These are phyloP conservation scores for Neospermospora avenae DNA, from an alignment of 2,329 filamentous ascomycete genomes.

Conservation along the genomic window DNA sequence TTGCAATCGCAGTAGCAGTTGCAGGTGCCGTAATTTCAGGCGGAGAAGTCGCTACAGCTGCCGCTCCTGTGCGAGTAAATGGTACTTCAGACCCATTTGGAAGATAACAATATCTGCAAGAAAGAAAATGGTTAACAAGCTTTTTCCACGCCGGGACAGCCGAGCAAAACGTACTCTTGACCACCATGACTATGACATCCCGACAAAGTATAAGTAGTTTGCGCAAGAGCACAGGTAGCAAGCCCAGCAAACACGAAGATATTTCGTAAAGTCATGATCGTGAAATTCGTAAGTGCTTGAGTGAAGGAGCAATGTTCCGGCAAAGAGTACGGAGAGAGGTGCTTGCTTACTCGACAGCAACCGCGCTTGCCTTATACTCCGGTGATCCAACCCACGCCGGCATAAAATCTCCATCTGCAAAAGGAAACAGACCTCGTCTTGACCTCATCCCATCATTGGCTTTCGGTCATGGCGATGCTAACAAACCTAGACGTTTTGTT, in stretches of 20 bases:
- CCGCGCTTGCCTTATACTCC: not conserved
- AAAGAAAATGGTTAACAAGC: not conserved
- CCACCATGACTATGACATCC: constrained; percentile 35
- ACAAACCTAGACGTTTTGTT: not conserved
- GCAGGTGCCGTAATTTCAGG: constrained; percentile 1
- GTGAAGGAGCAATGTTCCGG: too few relatives aligned
- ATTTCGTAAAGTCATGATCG: constrained; percentile 3
- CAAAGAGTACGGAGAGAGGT: not conserved
- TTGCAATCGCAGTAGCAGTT: not conserved
- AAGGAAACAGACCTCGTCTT: not conserved
- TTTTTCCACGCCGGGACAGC: not conserved
- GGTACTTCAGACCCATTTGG: constrained; percentile 13
- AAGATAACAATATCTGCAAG: constrained; percentile 12
- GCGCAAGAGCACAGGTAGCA: not conserved
- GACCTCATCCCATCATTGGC: not conserved
- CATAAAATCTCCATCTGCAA: not conserved
- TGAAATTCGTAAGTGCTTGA: not conserved
- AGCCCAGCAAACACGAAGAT: not conserved
- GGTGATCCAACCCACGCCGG: not conserved
- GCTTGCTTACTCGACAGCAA: not conserved
- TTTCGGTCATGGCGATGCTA: not conserved
- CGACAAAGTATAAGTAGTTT: constrained; percentile 24
- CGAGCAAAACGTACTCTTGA: constrained; percentile 28
- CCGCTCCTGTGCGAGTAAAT: constrained; percentile 4
- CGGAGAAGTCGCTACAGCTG: not conserved